phyloP scores from a whole-genome alignment of 2,329 filamentous ascomycete species.

The Penicillium palitans region DNA sequence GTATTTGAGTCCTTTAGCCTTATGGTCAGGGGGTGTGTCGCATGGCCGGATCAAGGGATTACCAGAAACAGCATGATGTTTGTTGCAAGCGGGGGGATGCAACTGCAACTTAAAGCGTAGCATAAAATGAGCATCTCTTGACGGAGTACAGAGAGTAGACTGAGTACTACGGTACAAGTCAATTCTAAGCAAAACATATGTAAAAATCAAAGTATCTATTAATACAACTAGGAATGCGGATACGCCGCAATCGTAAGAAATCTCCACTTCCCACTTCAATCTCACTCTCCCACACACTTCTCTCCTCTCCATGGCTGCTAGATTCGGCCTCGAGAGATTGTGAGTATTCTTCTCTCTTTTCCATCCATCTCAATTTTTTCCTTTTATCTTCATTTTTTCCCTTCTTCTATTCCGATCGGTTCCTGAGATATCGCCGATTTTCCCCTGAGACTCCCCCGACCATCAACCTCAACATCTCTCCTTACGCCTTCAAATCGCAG shows the following conservation, averaged over 20 bases:
- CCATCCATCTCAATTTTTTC: constrained; percentile 4
- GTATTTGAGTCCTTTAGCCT: not conserved
- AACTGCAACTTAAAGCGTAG: constrained; percentile 2
- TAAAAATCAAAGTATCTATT: constrained; percentile 1
- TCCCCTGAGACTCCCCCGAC: constrained; percentile 19
- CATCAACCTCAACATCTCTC: constrained; percentile 2
- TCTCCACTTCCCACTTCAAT: constrained; percentile 27
- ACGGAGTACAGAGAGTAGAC: too few relatives aligned
- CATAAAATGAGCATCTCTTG: not conserved
- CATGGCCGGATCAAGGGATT: constrained; percentile 5
- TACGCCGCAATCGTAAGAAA: constrained; percentile 24
- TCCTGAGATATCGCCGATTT: constrained; percentile 5
- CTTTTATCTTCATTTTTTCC: constrained; percentile 14
- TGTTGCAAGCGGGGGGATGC: constrained; percentile 1
- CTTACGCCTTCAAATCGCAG: constrained; percentile 14
- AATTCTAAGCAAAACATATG: not conserved
- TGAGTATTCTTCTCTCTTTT: constrained; percentile 17
- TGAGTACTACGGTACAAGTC: not conserved
- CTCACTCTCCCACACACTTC: constrained; percentile 26
- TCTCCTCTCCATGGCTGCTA: constrained; percentile 30
- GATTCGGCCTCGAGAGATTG: constrained; percentile 18
- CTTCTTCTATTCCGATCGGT: constrained; percentile 2
- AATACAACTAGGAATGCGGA: constrained; percentile 14
- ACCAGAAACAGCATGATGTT: constrained; percentile 3
- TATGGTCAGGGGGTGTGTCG: not conserved